Conservation (phyloP, 768 basidiomycete species). For the Agaricus blazei region DNA sequence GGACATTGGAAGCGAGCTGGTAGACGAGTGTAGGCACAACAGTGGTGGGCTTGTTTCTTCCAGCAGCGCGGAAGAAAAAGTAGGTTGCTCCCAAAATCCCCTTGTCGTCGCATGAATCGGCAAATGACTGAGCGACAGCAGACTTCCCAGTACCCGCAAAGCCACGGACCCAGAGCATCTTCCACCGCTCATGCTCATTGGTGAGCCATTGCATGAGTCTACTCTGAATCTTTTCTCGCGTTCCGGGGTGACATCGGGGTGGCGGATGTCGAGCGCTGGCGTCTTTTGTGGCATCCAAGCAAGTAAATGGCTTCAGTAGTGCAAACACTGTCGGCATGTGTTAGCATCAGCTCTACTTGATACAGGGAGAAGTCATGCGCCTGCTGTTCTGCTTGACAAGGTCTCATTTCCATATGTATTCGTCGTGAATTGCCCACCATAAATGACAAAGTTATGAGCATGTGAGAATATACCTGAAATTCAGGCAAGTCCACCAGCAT, state of each 20-base stretch:
- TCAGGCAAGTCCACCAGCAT: too few relatives aligned
- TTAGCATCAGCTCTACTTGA: too few relatives aligned
- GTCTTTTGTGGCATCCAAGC: not conserved
- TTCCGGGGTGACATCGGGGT: not conserved
- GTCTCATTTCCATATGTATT: too few relatives aligned
- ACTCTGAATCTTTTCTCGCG: not conserved
- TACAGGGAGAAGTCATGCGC: too few relatives aligned
- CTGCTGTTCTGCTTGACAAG: too few relatives aligned
- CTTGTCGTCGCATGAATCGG: not conserved
- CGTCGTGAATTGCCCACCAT: too few relatives aligned
- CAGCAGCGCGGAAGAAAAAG: not conserved
- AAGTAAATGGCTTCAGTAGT: not conserved
- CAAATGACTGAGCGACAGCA: slow-evolving; percentile 5
- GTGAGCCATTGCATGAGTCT: not conserved
- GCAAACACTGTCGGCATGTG: not conserved
- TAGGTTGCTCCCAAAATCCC: not conserved
- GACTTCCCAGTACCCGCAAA: slow-evolving; percentile 10
- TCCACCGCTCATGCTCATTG: not conserved
- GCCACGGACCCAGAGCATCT: slow-evolving; percentile 7
- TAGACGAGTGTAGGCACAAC: slow-evolving; percentile 2
- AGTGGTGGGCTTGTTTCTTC: not conserved
- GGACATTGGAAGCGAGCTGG: not conserved
- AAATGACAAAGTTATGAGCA: too few relatives aligned
- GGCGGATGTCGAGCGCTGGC: not conserved
- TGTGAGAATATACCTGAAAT: too few relatives aligned